Conservation (phyloP, 2,329 filamentous ascomycete genomes). For the Stachybotrys chlorohalonatus region DNA sequence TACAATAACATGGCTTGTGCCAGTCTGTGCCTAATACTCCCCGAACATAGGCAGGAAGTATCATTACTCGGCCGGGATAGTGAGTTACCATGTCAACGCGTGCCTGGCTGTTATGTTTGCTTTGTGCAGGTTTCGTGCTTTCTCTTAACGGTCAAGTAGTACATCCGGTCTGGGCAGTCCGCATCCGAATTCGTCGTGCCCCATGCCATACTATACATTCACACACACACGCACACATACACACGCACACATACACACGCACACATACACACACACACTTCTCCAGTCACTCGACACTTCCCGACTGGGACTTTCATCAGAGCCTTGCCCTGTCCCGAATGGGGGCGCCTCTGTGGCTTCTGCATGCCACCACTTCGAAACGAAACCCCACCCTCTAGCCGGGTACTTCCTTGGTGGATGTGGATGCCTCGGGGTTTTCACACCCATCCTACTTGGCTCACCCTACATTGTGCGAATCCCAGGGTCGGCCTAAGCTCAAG, state of each 20-base stretch:
- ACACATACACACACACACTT: background rate
- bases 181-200: too few species aligned
- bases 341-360: background rate
- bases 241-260: background rate
- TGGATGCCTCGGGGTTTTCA: background rate
- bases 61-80: too few species aligned
- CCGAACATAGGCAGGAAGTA: too few species aligned
- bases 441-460: background rate
- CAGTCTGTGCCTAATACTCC: too few species aligned
- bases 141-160: too few species aligned
- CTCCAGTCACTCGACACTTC: background rate
- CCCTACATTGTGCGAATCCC: background rate
- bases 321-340: background rate
- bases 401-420: background rate
- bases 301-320: background rate
- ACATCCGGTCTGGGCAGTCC: too few species aligned
- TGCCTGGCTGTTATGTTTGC: too few species aligned
- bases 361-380: background rate
- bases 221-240: too few species aligned
- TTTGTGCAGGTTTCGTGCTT: too few species aligned
- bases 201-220: too few species aligned
- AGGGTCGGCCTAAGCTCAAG: background rate
- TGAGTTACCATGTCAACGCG: too few species aligned
- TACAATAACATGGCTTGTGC: too few species aligned
- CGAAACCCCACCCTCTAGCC: background rate